Conservation (phyloP, 805 yeast species). For the Candida insectorum region DNA sequence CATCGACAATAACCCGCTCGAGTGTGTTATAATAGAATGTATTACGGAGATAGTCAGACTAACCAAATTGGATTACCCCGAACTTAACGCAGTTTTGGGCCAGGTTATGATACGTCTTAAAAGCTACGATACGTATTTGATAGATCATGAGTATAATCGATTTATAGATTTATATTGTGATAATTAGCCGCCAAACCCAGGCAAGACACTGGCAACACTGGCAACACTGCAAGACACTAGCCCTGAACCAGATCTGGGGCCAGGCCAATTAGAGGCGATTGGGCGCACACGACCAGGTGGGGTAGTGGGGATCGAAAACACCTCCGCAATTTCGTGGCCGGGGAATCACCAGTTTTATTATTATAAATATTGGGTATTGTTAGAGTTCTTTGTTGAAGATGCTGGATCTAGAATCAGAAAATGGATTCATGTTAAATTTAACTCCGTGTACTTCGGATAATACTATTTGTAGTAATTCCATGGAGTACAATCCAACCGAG, state of each 20-base stretch:
- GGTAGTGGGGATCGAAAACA: too few species aligned
- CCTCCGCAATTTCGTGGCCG: too few species aligned
- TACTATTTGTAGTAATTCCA: slow-evolving; percentile 6
- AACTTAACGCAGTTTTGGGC: slow-evolving; percentile 8
- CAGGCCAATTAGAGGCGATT: too few species aligned
- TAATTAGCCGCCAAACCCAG: too few species aligned
- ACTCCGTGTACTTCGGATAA: slow-evolving; percentile 11
- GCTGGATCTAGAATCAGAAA: too few species aligned
- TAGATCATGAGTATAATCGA: slow-evolving; percentile 5
- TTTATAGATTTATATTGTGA: slow-evolving; percentile 9
- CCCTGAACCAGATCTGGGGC: too few species aligned
- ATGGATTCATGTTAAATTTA: slow-evolving; percentile 5
- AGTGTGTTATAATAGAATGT: slow-evolving; percentile 9
- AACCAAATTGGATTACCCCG: slow-evolving; percentile 7
- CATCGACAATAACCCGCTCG: neutral
- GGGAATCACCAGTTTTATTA: too few species aligned
- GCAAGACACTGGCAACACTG: too few species aligned
- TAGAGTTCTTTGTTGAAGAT: too few species aligned
- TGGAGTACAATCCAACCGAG: slow-evolving; percentile 9
- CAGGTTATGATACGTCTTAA: slow-evolving; percentile 10
- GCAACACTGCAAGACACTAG: too few species aligned
- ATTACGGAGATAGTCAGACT: slow-evolving; percentile 9
- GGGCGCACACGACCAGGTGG: too few species aligned
- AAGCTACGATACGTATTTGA: slow-evolving; percentile 2
- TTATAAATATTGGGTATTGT: too few species aligned